Evolutionary conservation across 805 yeast species (phyloP), one percentile per base, ranked within the genome.

Genomic region (Wickerhamomyces chambardii): DNA sequence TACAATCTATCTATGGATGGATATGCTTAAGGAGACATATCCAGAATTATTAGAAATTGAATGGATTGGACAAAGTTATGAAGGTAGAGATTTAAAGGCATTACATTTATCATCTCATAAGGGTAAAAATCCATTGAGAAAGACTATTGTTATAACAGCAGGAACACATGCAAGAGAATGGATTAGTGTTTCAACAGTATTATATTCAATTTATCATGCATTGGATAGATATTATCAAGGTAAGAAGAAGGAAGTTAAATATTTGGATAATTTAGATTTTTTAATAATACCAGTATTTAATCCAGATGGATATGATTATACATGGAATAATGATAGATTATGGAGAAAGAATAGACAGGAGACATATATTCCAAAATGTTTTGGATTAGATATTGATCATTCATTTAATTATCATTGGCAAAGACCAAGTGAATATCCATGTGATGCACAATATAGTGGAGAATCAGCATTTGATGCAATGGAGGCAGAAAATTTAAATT

Each of bases 91-190:
- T 19, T 68, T 79, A 50, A 75, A 73, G 34, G 84, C 83, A 1
- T 59, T 85, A 17, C 82, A 82, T 45, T 53, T 86, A 19, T 64
- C 78, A 3, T 66, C 78, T 2, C 66, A 66, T 32, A 63, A 62
- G 32, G 63, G 57, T 5, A 45, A 39, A 41, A 58, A 44, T 57
- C 61, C 66, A 9, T 63, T 71, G 31, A 70, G 69, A 53, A 73
- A 69, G 42, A 82, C 90, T 1, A 69, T 86, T 35, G 79, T 85
- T 4, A 67, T 87, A 7, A 76, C 90, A 2, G 89, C 89, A 28
- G 95, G 95, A 3, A 68, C 82, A 3, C 95, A 87, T 58, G 92
- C 95, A 0, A 66, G 97, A 35, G 97, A 87, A 55, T 87, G 96
- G 96, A 68, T 85, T 19, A 72, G 87, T 27, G 75, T 78, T 3